These are phyloP conservation scores for Pelargonium fulgidum DNA, from an alignment of 441 rosid species.

Conservation along the genomic window DNA sequence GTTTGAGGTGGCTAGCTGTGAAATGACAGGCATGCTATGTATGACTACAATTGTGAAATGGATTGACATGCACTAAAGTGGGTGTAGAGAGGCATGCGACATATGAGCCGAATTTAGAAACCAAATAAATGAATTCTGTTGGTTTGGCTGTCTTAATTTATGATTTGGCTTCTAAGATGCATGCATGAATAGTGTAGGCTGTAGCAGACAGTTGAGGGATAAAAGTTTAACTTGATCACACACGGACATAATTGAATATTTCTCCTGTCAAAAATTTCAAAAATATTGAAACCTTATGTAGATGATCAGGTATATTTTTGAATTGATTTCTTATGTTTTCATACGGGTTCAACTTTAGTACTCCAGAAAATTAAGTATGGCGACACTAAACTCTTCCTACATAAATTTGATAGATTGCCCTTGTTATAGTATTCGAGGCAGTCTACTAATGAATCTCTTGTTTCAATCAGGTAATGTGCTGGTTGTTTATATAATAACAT, in stretches of 20 bases:
- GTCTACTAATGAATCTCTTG: conserved; percentile 4
- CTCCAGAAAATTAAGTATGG: background rate
- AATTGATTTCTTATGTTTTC: background rate
- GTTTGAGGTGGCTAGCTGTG: background rate
- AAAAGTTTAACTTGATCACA: no score
- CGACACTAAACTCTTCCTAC: background rate
- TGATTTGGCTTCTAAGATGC: no score
- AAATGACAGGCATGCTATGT: no score
- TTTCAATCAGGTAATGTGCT: conserved; percentile 4
- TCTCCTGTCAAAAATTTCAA: no score
- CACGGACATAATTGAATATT: no score
- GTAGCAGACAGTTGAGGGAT: no score
- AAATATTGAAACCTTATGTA: background rate
- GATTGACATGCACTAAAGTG: background rate
- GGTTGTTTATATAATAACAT: conserved; percentile 5
- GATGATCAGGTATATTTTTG: background rate
- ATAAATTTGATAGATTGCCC: background rate
- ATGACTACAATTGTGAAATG: no score
- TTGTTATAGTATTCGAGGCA: background rate
- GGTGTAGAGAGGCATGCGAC: background rate
- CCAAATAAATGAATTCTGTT: no score
- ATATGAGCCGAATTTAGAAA: no score
- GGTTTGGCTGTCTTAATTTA: no score
- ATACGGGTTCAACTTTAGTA: background rate
- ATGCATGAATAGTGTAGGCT: no score